Percentiles rank a stretch among this genome's conserved stretches.
These are phyloP conservation scores for Aspergillus sp. DNA, from an alignment of 2,329 filamentous ascomycete genomes.

Conservation along the genomic window DNA sequence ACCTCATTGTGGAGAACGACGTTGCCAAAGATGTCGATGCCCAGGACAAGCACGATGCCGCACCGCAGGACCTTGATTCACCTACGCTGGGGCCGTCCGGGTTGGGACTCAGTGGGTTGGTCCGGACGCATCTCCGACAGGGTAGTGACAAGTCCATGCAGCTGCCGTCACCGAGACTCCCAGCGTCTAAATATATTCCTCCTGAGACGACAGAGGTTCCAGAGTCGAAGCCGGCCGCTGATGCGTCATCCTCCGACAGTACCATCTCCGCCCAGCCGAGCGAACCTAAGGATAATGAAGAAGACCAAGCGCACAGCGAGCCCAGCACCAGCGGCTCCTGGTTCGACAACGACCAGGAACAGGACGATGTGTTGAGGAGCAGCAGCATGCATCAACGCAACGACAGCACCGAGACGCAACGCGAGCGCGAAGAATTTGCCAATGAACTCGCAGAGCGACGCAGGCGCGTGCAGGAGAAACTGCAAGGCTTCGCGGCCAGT, in stretches of 20 bases:
- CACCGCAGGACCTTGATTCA: conserved; percentile 51
- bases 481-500: conserved; percentile 35
- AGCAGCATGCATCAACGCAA: conserved; percentile 31
- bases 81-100: conserved; percentile 63
- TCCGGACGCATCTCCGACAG: conserved; percentile 73
- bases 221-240: background rate
- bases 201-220: background rate
- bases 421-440: conserved; percentile 42
- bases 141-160: conserved; percentile 73
- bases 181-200: conserved; percentile 7
- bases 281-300: background rate
- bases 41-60: conserved; percentile 3
- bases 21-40: conserved; percentile 5
- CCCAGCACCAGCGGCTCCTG: conserved; percentile 14
- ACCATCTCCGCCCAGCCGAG: background rate
- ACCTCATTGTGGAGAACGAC: conserved; percentile 32
- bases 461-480: conserved; percentile 41
- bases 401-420: conserved; percentile 42
- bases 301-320: background rate
- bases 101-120: conserved; percentile 66
- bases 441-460: conserved; percentile 42
- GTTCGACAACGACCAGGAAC: conserved; percentile 32
- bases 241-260: background rate
- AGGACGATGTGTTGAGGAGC: conserved; percentile 34
- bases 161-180: conserved; percentile 33